These are phyloP conservation scores for Trifolium repens DNA, from an alignment of 306 rosid species.

Conservation along the genomic window DNA sequence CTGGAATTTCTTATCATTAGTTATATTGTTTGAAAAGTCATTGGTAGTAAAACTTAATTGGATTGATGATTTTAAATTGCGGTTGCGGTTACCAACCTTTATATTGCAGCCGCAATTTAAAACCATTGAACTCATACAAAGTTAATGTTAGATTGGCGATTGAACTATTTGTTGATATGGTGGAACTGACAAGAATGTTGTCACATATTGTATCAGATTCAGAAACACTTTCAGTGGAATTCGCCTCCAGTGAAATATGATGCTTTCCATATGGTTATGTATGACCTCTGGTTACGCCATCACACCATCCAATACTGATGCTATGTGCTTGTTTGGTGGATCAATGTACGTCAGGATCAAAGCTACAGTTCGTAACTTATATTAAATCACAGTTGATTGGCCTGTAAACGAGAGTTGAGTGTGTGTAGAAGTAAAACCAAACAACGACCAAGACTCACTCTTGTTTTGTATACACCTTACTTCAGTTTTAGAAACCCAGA, in stretches of 20 bases:
- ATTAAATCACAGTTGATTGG: background rate
- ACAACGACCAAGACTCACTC: slow-evolving; percentile 23
- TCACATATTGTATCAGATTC: slow-evolving; percentile 64
- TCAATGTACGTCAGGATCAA: background rate
- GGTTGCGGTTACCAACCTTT: too few relatives aligned
- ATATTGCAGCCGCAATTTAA: too few relatives aligned
- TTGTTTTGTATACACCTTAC: slow-evolving; percentile 50
- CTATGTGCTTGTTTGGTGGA: background rate
- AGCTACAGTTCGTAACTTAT: background rate
- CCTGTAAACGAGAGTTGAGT: background rate
- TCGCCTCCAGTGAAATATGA: slow-evolving; percentile 77
- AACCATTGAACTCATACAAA: too few relatives aligned
- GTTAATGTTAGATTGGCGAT: background rate
- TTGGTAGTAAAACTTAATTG: background rate
- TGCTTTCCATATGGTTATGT: slow-evolving; percentile 96
- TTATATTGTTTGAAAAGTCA: background rate
- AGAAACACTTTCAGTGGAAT: slow-evolving; percentile 95
- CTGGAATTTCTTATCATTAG: background rate
- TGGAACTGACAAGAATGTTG: slow-evolving; percentile 36
- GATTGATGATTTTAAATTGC: too few relatives aligned
- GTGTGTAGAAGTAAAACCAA: background rate
- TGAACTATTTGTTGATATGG: slow-evolving; percentile 18
- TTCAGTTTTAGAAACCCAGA: slow-evolving; percentile 47
- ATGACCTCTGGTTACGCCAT: slow-evolving; percentile 93
- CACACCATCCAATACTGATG: slow-evolving; percentile 77